phyloP scores from a whole-genome alignment of 129 eudicot species.

The Artemisia argyi region DNA sequence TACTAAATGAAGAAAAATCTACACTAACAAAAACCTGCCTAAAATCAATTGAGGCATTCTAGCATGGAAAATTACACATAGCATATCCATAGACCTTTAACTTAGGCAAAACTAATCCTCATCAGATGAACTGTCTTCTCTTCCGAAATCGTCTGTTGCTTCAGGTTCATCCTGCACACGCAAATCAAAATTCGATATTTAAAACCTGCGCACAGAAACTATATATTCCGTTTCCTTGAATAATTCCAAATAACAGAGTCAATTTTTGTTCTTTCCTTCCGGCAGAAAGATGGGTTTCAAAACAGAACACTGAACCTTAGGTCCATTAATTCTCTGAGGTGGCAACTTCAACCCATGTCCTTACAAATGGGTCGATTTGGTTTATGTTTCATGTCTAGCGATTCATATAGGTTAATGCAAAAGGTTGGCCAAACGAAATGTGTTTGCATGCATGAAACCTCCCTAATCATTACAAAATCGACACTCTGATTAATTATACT shows the following conservation, averaged over 20 bases:
- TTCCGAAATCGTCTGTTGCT: slow-evolving; percentile 36
- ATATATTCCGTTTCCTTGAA: neutral
- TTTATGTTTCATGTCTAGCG: too few relatives aligned
- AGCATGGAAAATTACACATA: neutral
- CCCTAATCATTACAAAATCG: too few relatives aligned
- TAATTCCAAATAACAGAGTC: neutral
- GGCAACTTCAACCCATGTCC: too few relatives aligned
- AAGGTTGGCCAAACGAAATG: too few relatives aligned
- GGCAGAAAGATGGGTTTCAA: too few relatives aligned
- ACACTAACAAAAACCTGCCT: neutral
- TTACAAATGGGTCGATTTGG: too few relatives aligned
- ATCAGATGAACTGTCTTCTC: slow-evolving; percentile 47
- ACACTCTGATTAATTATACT: too few relatives aligned
- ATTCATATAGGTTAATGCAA: too few relatives aligned
- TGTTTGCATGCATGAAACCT: too few relatives aligned
- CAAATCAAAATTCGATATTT: neutral
- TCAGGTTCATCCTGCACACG: slow-evolving; percentile 37
- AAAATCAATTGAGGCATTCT: neutral
- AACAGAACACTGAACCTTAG: too few relatives aligned
- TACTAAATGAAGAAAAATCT: neutral
- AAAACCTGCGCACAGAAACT: neutral
- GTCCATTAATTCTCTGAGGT: too few relatives aligned
- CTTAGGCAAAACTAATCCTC: slow-evolving; percentile 24
- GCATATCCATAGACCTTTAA: neutral
- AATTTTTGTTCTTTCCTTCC: too few relatives aligned